Evolutionary conservation across 2,329 filamentous ascomycete genomes (phyloP).

Genomic region (Paraphoma sp.): DNA sequence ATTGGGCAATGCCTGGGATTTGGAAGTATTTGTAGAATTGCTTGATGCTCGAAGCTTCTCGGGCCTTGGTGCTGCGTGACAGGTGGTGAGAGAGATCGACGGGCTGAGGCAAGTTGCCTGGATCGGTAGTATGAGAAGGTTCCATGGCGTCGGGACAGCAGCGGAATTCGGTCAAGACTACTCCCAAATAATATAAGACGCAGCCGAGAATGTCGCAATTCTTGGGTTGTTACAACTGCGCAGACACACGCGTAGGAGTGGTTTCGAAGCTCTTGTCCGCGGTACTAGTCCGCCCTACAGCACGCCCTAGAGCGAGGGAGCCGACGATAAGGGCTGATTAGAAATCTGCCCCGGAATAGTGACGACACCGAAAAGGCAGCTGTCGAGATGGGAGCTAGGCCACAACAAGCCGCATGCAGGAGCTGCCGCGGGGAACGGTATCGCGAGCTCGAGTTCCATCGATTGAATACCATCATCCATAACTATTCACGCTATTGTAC

Average conservation of each 20-base stretch:
- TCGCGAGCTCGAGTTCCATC: too few relatives aligned
- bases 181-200: not conserved
- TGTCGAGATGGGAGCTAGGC: slow-evolving; percentile 14
- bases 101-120: slow-evolving; percentile 56
- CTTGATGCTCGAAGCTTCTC: slow-evolving; percentile 74
- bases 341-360: slow-evolving; percentile 26
- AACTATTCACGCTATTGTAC: too few relatives aligned
- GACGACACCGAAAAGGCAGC: slow-evolving; percentile 23
- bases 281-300: slow-evolving; percentile 7
- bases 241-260: not conserved
- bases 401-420: slow-evolving; percentile 7
- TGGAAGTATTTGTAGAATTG: slow-evolving; percentile 83
- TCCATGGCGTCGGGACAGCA: slow-evolving; percentile 24
- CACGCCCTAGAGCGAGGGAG: slow-evolving; percentile 3
- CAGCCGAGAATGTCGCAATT: not conserved
- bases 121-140: slow-evolving; percentile 28
- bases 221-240: not conserved
- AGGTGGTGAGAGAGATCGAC: slow-evolving; percentile 81
- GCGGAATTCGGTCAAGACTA: not conserved
- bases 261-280: slow-evolving; percentile 15
- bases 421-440: too few relatives aligned
- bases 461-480: too few relatives aligned
- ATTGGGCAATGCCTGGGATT: slow-evolving; percentile 67
- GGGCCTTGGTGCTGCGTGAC: slow-evolving; percentile 71
- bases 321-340: slow-evolving; percentile 34